Base-by-base conservation (phyloP, 2,329 filamentous ascomycete species). In the Ophiostoma australiae region DNA sequence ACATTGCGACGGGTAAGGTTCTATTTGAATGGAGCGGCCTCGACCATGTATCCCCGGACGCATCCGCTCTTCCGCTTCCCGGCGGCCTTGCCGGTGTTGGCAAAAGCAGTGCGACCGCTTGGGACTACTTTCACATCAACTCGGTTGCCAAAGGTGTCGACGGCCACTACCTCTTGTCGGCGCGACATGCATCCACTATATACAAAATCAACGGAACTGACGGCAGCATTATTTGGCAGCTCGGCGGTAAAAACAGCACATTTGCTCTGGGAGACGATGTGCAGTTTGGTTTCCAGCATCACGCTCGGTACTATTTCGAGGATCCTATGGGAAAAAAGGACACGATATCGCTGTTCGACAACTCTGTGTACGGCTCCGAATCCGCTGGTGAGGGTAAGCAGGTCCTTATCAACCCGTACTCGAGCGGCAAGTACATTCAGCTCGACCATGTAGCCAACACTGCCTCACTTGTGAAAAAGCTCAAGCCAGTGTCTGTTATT, bases 101-200 rank as follows among this genome's bases (percentile, higher is more conserved):
- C 10, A 23, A 13, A 13, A 27, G 52, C n/a, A 58, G 73, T 58
- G 74, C 74, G 20, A 75, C 76, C 31, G 77, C 78, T 0, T 85
- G 82, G 78, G 84, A 86, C 75, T 84, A 82, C 74, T 85, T 84
- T 74, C 83, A 85, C 75, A 80, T 85, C 76, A 84, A 85, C 77
- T 81, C 80, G n/a, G 77, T 85, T 31, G 80, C 82, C 72, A 84
- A 84, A 73, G 79, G 80, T 69, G 72, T 74, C 1, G 72, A 77
- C 0, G 82, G 83, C 15, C 80, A 85, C 73, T 85, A 83, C 70
- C 76, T 85, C 8, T 75, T 85, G 48, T 85, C 82, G n/a, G 52
- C 52, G 1, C 52, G 52, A 13, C 52, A 58, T 27, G 52, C 52
- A 5, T 58, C 52, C 52, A 58, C 52, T 5, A 27, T 58, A 58